Conservation (phyloP, 148 eudicot genomes). For the Heliamphora exappendiculata region DNA sequence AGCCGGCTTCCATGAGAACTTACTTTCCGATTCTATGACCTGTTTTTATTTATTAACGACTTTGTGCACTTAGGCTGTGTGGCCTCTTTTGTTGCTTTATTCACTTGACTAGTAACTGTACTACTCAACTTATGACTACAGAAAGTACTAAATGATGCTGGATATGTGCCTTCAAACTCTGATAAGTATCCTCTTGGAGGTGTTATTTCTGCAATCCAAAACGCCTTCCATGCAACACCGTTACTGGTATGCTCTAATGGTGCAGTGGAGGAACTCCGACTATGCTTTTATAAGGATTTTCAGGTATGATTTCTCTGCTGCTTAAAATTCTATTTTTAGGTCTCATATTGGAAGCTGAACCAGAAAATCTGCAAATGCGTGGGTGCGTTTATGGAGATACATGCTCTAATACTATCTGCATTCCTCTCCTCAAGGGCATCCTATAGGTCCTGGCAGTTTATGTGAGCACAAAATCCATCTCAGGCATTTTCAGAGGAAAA, state of each 20-base stretch:
- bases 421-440: background rate
- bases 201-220: constrained; percentile 71
- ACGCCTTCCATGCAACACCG: constrained; percentile 83
- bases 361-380: background rate
- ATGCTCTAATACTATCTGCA: background rate
- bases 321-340: constrained; percentile 6
- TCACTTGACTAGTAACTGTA: background rate
- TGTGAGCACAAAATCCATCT: background rate
- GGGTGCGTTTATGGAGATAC: background rate
- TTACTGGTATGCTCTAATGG: constrained; percentile 50
- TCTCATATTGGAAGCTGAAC: background rate
- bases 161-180: constrained; percentile 80
- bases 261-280: constrained; percentile 60
- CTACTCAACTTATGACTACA: constrained; percentile 22
- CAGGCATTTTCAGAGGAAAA: background rate
- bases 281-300: constrained; percentile 89
- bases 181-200: constrained; percentile 90
- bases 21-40: background rate
- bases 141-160: constrained; percentile 73
- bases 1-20: background rate
- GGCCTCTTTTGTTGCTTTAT: background rate
- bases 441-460: background rate
- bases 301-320: constrained; percentile 40
- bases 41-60: background rate
- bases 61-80: background rate